Evolutionary conservation across 306 rosid species (phyloP).

Genomic region (Mucuna pruriens): DNA sequence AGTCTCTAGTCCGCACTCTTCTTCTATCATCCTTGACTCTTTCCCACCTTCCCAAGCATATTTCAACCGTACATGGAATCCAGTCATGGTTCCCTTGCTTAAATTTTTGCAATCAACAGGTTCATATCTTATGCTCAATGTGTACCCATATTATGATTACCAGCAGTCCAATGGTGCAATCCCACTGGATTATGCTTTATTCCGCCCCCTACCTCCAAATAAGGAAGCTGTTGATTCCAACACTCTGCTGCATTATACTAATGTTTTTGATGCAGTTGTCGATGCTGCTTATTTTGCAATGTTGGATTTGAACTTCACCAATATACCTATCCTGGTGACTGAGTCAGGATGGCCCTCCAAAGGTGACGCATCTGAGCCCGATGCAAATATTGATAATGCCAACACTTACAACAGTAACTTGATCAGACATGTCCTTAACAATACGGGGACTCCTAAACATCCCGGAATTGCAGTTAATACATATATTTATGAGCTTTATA

Average conservation of each 20-base stretch:
- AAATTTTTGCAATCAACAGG: conserved; percentile 81
- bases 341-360: conserved; percentile 98
- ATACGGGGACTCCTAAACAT: conserved; percentile 93
- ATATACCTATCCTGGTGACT: conserved; percentile 76
- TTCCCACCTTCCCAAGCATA: conserved; percentile 99
- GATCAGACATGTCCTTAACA: conserved; percentile 84
- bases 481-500: conserved; percentile 88
- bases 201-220: conserved; percentile 95
- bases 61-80: conserved; percentile 91
- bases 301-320: conserved; percentile 81
- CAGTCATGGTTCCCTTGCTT: conserved; percentile 84
- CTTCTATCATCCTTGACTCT: conserved; percentile 87
- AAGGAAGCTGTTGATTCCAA: conserved; percentile 94
- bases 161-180: conserved; percentile 78
- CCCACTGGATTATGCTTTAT: conserved; percentile 92
- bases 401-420: conserved; percentile 94
- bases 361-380: conserved; percentile 78
- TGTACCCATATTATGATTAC: conserved; percentile 93
- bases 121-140: conserved; percentile 86
- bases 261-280: conserved; percentile 91
- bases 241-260: conserved; percentile 90
- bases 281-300: conserved; percentile 95
- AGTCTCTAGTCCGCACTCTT: conserved; percentile 86
- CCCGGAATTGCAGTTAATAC: conserved; percentile 91
- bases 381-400: conserved; percentile 82